Percentiles rank a stretch among this genome's conserved stretches.
phyloP scores from a whole-genome alignment of 2,329 filamentous ascomycete species.

The Aureobasidium sp. region DNA sequence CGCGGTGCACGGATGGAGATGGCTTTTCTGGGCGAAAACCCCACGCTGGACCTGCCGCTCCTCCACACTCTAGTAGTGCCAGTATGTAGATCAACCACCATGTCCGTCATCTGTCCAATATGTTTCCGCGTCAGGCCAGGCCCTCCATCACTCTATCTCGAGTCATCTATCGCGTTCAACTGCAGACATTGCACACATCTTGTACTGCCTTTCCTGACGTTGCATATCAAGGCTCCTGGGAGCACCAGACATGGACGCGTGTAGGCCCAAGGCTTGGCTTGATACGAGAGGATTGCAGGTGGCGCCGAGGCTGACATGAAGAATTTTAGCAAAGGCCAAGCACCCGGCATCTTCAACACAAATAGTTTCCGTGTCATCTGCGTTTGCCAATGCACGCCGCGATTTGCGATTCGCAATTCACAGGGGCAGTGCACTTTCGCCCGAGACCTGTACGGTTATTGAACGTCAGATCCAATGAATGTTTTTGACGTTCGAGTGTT shows the following conservation, averaged over 20 bases:
- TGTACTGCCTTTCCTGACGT: too few species aligned
- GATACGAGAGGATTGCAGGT: conserved; percentile 3
- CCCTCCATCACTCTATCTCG: neutral
- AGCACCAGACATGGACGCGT: neutral
- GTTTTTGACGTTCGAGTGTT: neutral
- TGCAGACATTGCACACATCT: too few species aligned
- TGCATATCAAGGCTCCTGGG: neutral
- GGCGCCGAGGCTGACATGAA: conserved; percentile 7
- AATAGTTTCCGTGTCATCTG: neutral
- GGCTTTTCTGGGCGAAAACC: neutral
- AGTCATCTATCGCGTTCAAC: neutral
- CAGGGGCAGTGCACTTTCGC: neutral
- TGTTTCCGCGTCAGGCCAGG: neutral
- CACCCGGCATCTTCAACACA: neutral
- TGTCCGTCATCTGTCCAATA: neutral
- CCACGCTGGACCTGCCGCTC: neutral
- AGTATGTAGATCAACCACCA: neutral
- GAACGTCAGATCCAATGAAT: neutral
- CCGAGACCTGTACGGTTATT: neutral
- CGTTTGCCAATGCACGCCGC: neutral
- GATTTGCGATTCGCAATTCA: neutral
- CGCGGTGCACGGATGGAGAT: neutral
- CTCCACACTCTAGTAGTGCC: neutral
- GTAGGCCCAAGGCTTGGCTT: neutral
- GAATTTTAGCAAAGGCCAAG: neutral